These are phyloP conservation scores for Malassezia cuniculi DNA, from an alignment of 1,284 basidiomycete genomes.

Conservation along the genomic window DNA sequence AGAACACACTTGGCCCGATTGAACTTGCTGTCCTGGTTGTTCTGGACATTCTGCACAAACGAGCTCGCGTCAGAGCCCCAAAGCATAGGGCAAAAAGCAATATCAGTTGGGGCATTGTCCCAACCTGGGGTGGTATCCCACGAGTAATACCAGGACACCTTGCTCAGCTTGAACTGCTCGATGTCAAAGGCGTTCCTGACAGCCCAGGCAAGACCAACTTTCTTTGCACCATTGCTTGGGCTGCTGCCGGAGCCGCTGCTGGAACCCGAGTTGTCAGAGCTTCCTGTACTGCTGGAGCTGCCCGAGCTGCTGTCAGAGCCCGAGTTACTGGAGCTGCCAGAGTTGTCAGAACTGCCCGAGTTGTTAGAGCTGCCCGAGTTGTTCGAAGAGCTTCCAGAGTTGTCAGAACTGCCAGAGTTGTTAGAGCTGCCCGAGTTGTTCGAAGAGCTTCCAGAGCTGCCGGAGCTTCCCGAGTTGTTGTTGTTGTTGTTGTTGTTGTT, in stretches of 20 bases:
- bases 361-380: too few species aligned
- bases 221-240: background rate
- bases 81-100: conserved; percentile 39
- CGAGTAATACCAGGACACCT: conserved; percentile 32
- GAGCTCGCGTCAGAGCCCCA: conserved; percentile 26
- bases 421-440: too few species aligned
- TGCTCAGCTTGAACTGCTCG: conserved; percentile 19
- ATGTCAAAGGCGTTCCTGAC: conserved; percentile 28
- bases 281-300: too few species aligned
- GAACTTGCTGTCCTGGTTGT: conserved; percentile 20
- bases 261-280: background rate
- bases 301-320: too few species aligned
- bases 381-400: too few species aligned
- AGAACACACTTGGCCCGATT: conserved; percentile 32
- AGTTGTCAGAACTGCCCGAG: too few species aligned
- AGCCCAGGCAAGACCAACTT: conserved; percentile 33
- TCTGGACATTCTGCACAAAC: conserved; percentile 23
- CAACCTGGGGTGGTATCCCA: conserved; percentile 27
- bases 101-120: conserved; percentile 19
- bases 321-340: too few species aligned
- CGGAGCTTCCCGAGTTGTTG: too few species aligned
- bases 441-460: too few species aligned
- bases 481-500: too few species aligned
- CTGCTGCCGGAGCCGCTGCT: background rate
- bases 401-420: too few species aligned